A percentile compares a stretch with the other conserved stretches of the same genome.
These are phyloP conservation scores for Carallia brachiata DNA, from an alignment of 345 rosid genomes.

Conservation along the genomic window DNA sequence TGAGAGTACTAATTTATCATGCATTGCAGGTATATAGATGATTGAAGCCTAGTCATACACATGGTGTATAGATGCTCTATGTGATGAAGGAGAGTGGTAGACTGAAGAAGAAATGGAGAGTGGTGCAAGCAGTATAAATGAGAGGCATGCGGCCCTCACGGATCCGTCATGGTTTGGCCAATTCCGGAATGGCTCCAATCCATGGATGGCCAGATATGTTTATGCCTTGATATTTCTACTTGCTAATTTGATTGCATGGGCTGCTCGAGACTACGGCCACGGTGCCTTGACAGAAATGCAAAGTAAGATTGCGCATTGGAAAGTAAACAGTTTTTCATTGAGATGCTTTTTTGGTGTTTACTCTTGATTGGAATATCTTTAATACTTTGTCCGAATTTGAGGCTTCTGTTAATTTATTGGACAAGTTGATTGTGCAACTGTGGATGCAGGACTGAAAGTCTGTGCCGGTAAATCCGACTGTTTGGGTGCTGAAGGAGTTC, in stretches of 20 bases:
- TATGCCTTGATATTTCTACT: conserved; percentile 74
- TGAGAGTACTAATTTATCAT: background rate
- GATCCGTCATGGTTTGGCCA: conserved; percentile 73
- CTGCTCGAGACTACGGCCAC: conserved; percentile 74
- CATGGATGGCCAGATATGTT: conserved; percentile 95
- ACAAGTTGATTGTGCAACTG: conserved; percentile 1
- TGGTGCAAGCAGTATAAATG: conserved; percentile 32
- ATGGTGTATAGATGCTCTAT: conserved; percentile 18
- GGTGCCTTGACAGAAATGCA: conserved; percentile 60
- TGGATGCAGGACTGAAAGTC: conserved; percentile 57
- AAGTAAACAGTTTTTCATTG: background rate
- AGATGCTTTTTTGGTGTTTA: background rate
- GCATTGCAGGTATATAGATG: conserved; percentile 19
- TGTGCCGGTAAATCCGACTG: conserved; percentile 78
- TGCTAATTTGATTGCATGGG: conserved; percentile 87
- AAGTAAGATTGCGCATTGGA: conserved; percentile 46
- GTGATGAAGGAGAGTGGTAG: conserved; percentile 45
- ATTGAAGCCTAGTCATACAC: background rate
- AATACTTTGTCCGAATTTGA: background rate
- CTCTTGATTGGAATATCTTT: background rate
- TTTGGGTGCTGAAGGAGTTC: conserved; percentile 87
- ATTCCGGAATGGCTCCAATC: conserved; percentile 74
- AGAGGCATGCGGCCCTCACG: conserved; percentile 40
- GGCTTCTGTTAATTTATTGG: background rate
- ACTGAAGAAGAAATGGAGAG: conserved; percentile 52